Percentiles rank a stretch among this genome's conserved stretches.
These are phyloP conservation scores for Clavaria fumosa DNA, from an alignment of 768 basidiomycete species.

Conservation along the genomic window DNA sequence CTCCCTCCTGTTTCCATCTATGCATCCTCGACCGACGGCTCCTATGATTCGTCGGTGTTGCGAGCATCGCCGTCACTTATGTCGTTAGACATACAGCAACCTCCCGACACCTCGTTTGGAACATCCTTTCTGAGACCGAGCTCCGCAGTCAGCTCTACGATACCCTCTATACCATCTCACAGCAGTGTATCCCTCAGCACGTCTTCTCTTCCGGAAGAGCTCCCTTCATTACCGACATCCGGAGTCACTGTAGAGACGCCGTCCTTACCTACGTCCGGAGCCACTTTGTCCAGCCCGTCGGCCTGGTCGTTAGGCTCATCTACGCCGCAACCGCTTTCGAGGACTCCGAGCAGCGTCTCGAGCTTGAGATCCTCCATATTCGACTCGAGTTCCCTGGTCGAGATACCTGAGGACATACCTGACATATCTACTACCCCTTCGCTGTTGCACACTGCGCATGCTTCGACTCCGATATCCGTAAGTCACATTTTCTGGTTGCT, in stretches of 20 bases:
- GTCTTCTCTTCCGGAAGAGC: constrained; percentile 15
- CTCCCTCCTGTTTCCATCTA: constrained; percentile 20
- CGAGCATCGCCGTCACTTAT: constrained; percentile 50
- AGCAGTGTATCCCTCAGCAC: constrained; percentile 20
- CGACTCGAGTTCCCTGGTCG: constrained; percentile 20
- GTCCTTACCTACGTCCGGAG: constrained; percentile 15
- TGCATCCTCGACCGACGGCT: constrained; percentile 47
- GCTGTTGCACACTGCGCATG: constrained; percentile 34
- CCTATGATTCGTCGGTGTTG: constrained; percentile 68
- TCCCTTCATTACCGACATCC: constrained; percentile 24
- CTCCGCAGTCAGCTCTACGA: constrained; percentile 26
- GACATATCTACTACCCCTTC: constrained; percentile 34
- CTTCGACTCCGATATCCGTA: constrained; percentile 16
- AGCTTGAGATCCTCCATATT: constrained; percentile 27
- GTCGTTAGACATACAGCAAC: constrained; percentile 41
- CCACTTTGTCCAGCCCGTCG: constrained; percentile 21
- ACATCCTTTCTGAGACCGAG: constrained; percentile 61
- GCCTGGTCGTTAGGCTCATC: constrained; percentile 19
- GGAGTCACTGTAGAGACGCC: constrained; percentile 23
- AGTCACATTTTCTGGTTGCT: background rate
- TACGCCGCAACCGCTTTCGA: constrained; percentile 6
- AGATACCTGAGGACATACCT: constrained; percentile 10
- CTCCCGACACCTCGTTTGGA: constrained; percentile 50
- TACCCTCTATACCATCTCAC: constrained; percentile 30
- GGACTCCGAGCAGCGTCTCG: constrained; percentile 16